These are phyloP conservation scores for Cercospora sp. DNA, from an alignment of 2,329 filamentous ascomycete genomes.

Conservation along the genomic window DNA sequence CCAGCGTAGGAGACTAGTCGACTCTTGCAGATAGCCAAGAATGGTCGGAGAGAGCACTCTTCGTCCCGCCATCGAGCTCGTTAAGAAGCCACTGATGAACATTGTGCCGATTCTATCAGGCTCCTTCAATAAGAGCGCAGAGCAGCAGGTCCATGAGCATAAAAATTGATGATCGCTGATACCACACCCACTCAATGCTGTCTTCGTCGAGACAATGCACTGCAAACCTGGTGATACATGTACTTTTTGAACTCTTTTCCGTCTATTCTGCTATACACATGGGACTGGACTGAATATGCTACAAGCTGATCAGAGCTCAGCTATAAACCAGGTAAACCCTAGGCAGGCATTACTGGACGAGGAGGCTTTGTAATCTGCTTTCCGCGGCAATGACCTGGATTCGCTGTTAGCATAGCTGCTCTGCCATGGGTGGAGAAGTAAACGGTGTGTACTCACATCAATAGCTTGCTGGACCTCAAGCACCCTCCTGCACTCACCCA, in stretches of 20 bases:
- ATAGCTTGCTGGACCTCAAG: conserved; percentile 94
- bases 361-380: conserved; percentile 82
- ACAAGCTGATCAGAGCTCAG: conserved; percentile 13
- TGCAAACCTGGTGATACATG: not conserved
- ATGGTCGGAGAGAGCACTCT: too few relatives aligned
- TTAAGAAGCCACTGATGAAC: not conserved
- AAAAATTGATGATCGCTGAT: not conserved
- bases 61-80: too few relatives aligned
- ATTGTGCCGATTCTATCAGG: not conserved
- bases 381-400: conserved; percentile 81
- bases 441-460: conserved; percentile 66
- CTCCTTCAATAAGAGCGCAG: too few relatives aligned
- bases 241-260: not conserved
- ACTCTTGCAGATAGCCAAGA: not conserved
- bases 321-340: not conserved
- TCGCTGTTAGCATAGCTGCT: not conserved
- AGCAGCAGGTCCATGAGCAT: not conserved
- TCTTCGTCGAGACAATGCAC: not conserved
- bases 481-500: conserved; percentile 85
- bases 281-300: conserved; percentile 21
- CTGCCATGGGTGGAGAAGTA: not conserved
- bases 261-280: conserved; percentile 26
- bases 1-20: not conserved
- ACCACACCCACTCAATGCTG: not conserved
- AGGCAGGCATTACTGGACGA: conserved; percentile 64